Evolutionary conservation across 352 stramenopile species (phyloP), one percentile per base, ranked within the genome.

Genomic region (Peronospora belbahrii): DNA sequence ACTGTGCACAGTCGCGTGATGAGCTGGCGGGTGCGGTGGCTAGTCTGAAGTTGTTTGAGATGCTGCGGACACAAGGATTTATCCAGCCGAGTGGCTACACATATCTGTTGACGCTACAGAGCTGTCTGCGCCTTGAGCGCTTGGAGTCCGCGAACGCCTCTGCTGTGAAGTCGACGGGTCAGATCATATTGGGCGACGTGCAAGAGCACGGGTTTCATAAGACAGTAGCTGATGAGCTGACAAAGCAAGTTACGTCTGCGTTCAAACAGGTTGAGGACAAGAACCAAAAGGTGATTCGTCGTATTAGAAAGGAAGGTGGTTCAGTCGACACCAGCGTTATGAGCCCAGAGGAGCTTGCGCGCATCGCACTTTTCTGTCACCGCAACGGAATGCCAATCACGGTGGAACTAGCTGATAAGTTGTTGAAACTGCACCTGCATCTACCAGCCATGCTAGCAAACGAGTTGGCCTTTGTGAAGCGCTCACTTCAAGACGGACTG

Each of bases 61-160:
- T 67, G 41, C 62, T 92, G 25, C 75, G 76, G 18, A 73, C 75
- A 23, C 67, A 83, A 20, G 46, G 50, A 10, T 88, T 88, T 45
- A 63, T 92, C 44, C 77, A 83, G 15, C 81, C 81, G 6, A 88
- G 81, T 31, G 81, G 78, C 18, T 60, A 75, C 42, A 68, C 84
- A 17, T 92, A 90, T 53, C 46, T 80, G 47, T 37, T 83, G n/a
- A 80, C 76, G 8, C 60, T 92, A 14, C 71, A 76, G 49, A 82
- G 62, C 42, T 89, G 74, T 42, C 25, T 72, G 20, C 55, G 54
- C 15, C 65, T 88, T 10, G 59, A 72, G 18, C 56, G 62, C 19
- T 56, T 88, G 3, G 70, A 85, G 6, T 57, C 63, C 1, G 55
- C 62, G 6, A 59, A 45, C 24, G 44, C 54, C 6, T 54, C 43